phyloP scores from a whole-genome alignment of 2,329 filamentous ascomycete genomes.

The Aspergillus neotritici region DNA sequence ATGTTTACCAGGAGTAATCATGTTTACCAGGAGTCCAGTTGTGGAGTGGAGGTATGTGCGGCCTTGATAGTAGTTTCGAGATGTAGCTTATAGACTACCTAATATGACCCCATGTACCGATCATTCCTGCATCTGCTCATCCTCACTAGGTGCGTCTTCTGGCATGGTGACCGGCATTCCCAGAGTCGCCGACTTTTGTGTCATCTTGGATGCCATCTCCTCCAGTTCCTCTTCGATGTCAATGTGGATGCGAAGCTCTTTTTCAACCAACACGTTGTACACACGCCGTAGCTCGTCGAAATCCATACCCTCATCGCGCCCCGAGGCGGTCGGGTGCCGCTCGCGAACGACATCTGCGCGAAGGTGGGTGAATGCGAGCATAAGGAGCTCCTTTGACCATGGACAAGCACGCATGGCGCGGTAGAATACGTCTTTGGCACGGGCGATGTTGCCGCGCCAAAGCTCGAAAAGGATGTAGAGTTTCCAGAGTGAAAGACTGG shows the following conservation, averaged over 20 bases:
- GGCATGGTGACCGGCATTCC: slow-evolving; percentile 24
- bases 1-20: too few species aligned
- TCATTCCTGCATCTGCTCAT: slow-evolving; percentile 13
- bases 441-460: slow-evolving; percentile 31
- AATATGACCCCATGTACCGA: too few species aligned
- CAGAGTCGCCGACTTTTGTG: slow-evolving; percentile 5
- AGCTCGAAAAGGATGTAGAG: slow-evolving; percentile 49
- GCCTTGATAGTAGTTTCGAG: too few species aligned
- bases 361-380: slow-evolving; percentile 51
- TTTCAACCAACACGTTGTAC: slow-evolving; percentile 55
- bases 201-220: slow-evolving; percentile 22
- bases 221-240: slow-evolving; percentile 46
- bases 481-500: slow-evolving; percentile 47
- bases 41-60: too few species aligned
- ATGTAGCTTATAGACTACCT: too few species aligned
- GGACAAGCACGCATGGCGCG: slow-evolving; percentile 54
- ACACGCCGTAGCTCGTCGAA: slow-evolving; percentile 48
- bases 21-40: too few species aligned
- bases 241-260: slow-evolving; percentile 55
- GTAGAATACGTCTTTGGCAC: slow-evolving; percentile 51
- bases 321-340: neutral
- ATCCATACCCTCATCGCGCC: slow-evolving; percentile 27
- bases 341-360: slow-evolving; percentile 17
- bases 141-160: slow-evolving; percentile 26
- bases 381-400: slow-evolving; percentile 57